Base-by-base conservation (phyloP, 2,329 filamentous ascomycete species). In the Phoma herbarum region DNA sequence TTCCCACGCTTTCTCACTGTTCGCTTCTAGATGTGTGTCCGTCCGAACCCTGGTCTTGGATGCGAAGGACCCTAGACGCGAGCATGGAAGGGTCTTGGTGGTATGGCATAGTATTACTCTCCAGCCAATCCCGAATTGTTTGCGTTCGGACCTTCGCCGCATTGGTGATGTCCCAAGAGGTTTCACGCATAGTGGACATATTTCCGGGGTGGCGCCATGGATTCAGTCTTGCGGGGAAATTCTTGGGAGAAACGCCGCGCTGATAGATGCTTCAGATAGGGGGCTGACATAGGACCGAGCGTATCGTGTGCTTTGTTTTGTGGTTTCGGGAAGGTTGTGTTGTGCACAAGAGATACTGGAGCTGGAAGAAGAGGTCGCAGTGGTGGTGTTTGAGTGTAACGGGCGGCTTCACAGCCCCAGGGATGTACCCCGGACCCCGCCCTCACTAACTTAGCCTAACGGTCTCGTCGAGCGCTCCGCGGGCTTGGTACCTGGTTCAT, bases 151-250 rank as follows among this genome's bases (percentile, higher is more conserved):
- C n/a, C n/a, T n/a, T n/a, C n/a, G n/a, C 47, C 54, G 26, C 22
- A 51, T 57, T 22, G 18, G 31, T 31, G 12, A 41, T 11, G 20
- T 11, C 4, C 41, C 47, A 43, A 42, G 33, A 37, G 14, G 22
- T 52, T 51, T 46, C 33, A 57, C 11, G 26, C 42, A 50, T 31
- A 31, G 33, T 25, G 41, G 47, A 23, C 33, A 37, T 57, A 52
- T 52, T 29, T 52, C 54, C 48, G 54, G 52, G 28, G 43, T 47
- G 35, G 48, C 48, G 54, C 48, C 48, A 47, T 31, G 12, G 22
- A 28, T 18, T 22, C 18, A 29, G 31, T 37, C 31, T 14, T n/a
- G 39, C 45, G 45, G 39, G 18, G 37, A 23, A 37, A 49, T 39
- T 45, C 31, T 43, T 43, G 12, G 9, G 5, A 50, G 25, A 25